Evolutionary conservation across 2,329 filamentous ascomycete genomes (phyloP), one percentile per base, ranked within the genome.

Genomic region (Colletotrichum neosansevieriae): DNA sequence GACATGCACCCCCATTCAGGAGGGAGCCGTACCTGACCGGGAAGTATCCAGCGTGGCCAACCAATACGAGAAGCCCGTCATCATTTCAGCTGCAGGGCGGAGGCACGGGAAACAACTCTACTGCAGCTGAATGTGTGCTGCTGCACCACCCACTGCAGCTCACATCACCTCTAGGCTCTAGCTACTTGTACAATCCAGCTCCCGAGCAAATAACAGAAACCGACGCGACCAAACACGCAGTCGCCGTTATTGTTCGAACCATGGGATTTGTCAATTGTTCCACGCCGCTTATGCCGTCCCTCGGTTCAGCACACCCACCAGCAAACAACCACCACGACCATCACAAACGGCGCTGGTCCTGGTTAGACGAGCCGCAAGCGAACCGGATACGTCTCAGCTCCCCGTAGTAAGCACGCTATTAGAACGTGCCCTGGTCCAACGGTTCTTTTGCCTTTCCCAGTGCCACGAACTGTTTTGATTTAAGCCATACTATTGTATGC

Each of bases 241-340:
- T 29, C 36, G 36, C 4, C 11, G 9, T 15, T 34, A 10, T 49
- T 7, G 13, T 38, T 29, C 34, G 32, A 51, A 44, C 19, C 32
- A 6, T 36, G 4, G n/a, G 36, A 61, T 44, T 61, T 17, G 24
- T 13, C 15, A 36, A 53, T 42, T 60, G 21, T 42, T 53, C 53
- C 17, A 21, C 10, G 13, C 40, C 19, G 12, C 53, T 3, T 10
- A 13, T 38, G 12, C 34, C 34, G 36, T 38, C 13, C 36, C 11
- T 38, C 36, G 13, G 36, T 38, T 29, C 36, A 38, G 12, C 36
- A 38, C 36, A 29, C 36, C 10, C 9, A 38, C 2, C 9, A 13
- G 10, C 11, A 15, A 38, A 38, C 13, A 11, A 38, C 19, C 50
- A 44, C 29, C 21, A 45, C 24, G 15, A 56, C 21, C 51, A n/a